A percentile compares a stretch with the other conserved stretches of the same genome.
phyloP scores from a whole-genome alignment of 768 basidiomycete genomes.

The Suillus variegatus region DNA sequence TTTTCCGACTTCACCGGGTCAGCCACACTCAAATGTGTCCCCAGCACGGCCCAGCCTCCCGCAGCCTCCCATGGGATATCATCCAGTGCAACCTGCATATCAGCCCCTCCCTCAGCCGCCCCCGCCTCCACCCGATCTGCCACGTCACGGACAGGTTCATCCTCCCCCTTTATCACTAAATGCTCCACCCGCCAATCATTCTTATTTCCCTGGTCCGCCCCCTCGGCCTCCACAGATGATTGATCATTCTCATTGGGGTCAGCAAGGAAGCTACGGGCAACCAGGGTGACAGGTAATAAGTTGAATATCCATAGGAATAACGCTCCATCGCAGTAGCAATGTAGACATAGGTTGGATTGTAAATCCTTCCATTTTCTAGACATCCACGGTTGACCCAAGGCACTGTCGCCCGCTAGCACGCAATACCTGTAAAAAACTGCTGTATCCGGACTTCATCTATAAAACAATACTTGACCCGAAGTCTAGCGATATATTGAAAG shows the following conservation, averaged over 20 bases:
- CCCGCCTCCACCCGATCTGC: constrained; percentile 27
- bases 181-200: constrained; percentile 23
- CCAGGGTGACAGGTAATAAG: constrained; percentile 29
- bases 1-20: constrained; percentile 30
- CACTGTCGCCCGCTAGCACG: background rate
- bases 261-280: constrained; percentile 31
- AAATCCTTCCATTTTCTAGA: constrained; percentile 9
- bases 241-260: constrained; percentile 10
- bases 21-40: constrained; percentile 25
- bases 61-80: constrained; percentile 47
- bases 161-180: constrained; percentile 19
- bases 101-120: constrained; percentile 38
- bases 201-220: constrained; percentile 41
- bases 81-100: constrained; percentile 41
- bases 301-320: constrained; percentile 14
- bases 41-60: constrained; percentile 53
- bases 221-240: constrained; percentile 39
- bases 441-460: constrained; percentile 16
- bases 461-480: constrained; percentile 15
- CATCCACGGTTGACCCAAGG: constrained; percentile 8
- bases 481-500: background rate
- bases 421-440: constrained; percentile 18
- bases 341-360: constrained; percentile 16
- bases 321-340: constrained; percentile 14
- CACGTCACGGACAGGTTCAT: constrained; percentile 29